phyloP scores from a whole-genome alignment of 306 rosid species.

The Cucurbita pepo region DNA sequence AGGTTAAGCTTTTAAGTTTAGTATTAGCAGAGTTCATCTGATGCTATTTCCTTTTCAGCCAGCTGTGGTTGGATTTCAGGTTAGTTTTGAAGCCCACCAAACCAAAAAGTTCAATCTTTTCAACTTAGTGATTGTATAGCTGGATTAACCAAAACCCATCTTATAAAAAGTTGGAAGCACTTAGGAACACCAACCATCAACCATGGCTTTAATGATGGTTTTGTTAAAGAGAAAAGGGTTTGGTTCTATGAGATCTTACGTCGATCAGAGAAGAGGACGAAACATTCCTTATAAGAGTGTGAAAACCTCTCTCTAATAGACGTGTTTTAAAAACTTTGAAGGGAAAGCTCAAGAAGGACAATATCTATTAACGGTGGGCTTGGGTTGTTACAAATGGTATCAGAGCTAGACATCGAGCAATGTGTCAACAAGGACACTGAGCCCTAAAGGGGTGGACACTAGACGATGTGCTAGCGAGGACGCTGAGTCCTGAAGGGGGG shows the following conservation, averaged over 20 bases:
- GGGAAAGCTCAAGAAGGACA: no score
- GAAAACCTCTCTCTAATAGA: no score
- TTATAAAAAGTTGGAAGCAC: background rate
- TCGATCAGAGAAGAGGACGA: no score
- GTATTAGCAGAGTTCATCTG: background rate
- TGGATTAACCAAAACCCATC: background rate
- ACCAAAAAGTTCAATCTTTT: background rate
- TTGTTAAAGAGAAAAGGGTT: background rate
- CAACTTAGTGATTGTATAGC: background rate
- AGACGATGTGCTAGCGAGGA: no score
- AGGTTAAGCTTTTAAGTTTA: background rate
- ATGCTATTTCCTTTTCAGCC: background rate
- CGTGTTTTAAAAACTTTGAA: no score
- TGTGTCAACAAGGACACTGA: no score
- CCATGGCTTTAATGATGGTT: constrained; percentile 2
- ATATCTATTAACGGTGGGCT: no score
- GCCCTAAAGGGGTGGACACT: no score
- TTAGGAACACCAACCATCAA: background rate
- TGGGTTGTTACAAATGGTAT: no score
- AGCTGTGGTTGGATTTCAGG: background rate
- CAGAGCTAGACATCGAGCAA: no score
- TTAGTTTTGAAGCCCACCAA: background rate
- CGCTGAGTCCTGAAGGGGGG: no score
- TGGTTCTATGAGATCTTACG: background rate
- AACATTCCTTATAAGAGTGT: no score